These are phyloP conservation scores for Pyrenochaeta sp. DNA, from an alignment of 2,329 filamentous ascomycete genomes.

Conservation along the genomic window DNA sequence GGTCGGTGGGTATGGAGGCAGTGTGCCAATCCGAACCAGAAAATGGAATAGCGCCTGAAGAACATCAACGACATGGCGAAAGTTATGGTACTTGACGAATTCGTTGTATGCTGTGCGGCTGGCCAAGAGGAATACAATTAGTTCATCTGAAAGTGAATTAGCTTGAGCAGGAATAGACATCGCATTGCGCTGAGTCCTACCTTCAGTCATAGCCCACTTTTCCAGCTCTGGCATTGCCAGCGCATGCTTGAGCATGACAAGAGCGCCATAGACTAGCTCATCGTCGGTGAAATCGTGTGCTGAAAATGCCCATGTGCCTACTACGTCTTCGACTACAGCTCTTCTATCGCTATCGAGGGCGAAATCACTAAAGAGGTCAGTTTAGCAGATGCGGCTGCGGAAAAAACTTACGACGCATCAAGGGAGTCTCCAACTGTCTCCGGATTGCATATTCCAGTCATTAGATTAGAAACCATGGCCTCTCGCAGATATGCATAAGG, in stretches of 20 bases:
- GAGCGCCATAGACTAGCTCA: constrained; percentile 84
- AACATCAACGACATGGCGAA: constrained; percentile 95
- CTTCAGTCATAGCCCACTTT: constrained; percentile 78
- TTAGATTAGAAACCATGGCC: constrained; percentile 90
- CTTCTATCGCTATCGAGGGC: constrained; percentile 71
- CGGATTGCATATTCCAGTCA: constrained; percentile 85
- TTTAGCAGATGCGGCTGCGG: constrained; percentile 4
- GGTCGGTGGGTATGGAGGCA: constrained; percentile 70
- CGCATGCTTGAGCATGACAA: constrained; percentile 89
- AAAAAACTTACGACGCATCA: constrained; percentile 63
- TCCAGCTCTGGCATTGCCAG: constrained; percentile 81
- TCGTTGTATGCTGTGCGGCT: constrained; percentile 94
- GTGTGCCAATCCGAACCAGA: constrained; percentile 77
- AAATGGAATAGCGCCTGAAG: constrained; percentile 93
- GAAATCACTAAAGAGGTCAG: constrained; percentile 62
- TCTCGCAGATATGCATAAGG: constrained; percentile 90
- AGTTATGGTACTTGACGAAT: constrained; percentile 98
- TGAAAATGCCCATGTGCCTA: constrained; percentile 86
- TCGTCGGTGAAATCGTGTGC: constrained; percentile 91
- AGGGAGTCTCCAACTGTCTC: constrained; percentile 68
- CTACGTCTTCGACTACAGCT: constrained; percentile 69
- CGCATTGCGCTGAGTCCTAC: constrained; percentile 60
- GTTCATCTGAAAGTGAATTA: constrained; percentile 67
- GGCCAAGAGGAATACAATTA: constrained; percentile 85
- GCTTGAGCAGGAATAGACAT: constrained; percentile 23